Conservation (phyloP, 2,329 filamentous ascomycete species). For the Nemania sp. region DNA sequence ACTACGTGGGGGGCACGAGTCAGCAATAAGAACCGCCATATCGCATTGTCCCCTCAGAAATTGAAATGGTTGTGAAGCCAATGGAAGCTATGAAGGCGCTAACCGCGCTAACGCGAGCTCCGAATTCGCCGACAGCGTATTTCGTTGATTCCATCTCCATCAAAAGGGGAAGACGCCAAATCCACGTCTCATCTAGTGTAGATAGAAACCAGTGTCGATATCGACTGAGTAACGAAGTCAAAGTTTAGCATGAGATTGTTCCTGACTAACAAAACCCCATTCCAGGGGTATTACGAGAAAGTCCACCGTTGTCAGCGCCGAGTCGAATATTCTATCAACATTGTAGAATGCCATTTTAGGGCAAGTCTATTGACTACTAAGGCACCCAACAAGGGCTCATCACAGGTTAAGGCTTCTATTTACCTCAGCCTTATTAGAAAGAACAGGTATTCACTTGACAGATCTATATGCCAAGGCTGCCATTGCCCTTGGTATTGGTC, state of each 20-base stretch:
- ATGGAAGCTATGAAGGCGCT: slow-evolving; percentile 25
- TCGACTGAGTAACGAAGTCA: background rate
- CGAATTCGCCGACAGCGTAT: slow-evolving; percentile 9
- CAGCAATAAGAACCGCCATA: slow-evolving; percentile 26
- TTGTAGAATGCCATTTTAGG: background rate
- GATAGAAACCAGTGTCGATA: slow-evolving; percentile 1
- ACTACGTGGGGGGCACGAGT: slow-evolving; percentile 30
- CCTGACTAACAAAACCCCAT: slow-evolving; percentile 18
- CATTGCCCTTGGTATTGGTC: slow-evolving; percentile 24
- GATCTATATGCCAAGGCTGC: slow-evolving; percentile 24
- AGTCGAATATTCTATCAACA: slow-evolving; percentile 4
- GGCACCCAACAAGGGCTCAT: background rate
- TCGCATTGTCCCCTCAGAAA: slow-evolving; percentile 27
- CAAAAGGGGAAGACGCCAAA: slow-evolving; percentile 6
- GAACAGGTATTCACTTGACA: background rate
- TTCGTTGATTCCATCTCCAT: slow-evolving; percentile 10
- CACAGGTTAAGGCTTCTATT: slow-evolving; percentile 7
- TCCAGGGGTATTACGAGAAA: slow-evolving; percentile 2
- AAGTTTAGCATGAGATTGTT: slow-evolving; percentile 5
- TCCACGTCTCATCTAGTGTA: slow-evolving; percentile 15
- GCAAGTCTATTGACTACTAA: background rate
- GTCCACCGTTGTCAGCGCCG: slow-evolving; percentile 2
- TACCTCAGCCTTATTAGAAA: slow-evolving; percentile 12
- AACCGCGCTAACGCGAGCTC: slow-evolving; percentile 25
- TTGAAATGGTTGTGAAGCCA: slow-evolving; percentile 13